A percentile compares a stretch with the other conserved stretches of the same genome.
Conservation (phyloP, 768 basidiomycete genomes). For the Rickenella mellea region DNA sequence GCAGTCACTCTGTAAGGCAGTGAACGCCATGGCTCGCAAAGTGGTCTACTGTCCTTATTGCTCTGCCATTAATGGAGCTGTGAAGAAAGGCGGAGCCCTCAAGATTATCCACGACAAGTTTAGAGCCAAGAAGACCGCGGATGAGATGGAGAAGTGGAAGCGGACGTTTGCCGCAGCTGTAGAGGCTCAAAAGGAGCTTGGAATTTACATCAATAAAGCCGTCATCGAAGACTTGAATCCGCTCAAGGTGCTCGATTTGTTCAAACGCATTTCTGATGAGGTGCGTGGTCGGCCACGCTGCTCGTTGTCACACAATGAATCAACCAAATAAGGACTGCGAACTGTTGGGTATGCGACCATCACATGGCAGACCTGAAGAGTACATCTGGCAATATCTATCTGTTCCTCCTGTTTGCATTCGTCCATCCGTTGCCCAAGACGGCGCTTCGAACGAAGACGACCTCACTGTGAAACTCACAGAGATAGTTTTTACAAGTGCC, state of each 20-base stretch:
- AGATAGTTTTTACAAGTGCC: conserved; percentile 92
- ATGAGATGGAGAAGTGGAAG: conserved; percentile 84
- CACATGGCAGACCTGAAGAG: conserved; percentile 87
- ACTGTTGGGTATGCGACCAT: conserved; percentile 81
- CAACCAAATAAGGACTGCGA: conserved; percentile 70
- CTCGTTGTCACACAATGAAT: conserved; percentile 1
- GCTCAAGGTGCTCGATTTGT: conserved; percentile 85
- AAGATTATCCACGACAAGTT: conserved; percentile 99
- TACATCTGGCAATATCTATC: conserved; percentile 99
- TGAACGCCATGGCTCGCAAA: conserved; percentile 83
- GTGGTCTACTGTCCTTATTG: conserved; percentile 90
- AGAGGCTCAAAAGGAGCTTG: conserved; percentile 81
- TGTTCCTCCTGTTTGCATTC: conserved; percentile 94
- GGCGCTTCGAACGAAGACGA: conserved; percentile 99
- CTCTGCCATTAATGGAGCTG: conserved; percentile 84
- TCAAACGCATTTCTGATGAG: conserved; percentile 87
- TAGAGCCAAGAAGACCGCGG: conserved; percentile 84
- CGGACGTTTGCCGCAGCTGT: conserved; percentile 73
- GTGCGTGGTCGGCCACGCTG: conserved; percentile 26
- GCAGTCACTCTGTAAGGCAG: conserved; percentile 70
- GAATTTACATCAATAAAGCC: conserved; percentile 76
- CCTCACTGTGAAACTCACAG: conserved; percentile 91
- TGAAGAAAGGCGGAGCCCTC: conserved; percentile 91
- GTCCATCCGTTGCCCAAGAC: conserved; percentile 95
- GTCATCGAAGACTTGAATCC: conserved; percentile 91